Evolutionary conservation across 2,329 filamentous ascomycete genomes (phyloP).

Genomic region (Sarocladium brachiariae): DNA sequence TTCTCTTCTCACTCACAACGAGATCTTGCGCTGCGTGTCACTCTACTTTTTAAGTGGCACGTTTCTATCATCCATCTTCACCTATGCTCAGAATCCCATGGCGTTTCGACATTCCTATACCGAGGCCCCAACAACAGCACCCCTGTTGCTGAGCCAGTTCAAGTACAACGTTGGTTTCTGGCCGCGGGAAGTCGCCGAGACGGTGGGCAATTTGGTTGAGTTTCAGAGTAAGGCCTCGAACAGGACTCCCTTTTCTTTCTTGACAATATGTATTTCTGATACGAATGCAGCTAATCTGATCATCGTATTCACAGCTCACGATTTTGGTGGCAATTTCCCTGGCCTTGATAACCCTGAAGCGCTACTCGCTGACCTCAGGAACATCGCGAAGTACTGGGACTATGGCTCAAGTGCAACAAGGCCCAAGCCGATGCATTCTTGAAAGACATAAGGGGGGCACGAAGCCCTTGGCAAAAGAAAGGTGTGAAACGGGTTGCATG

Average conservation of each 20-base stretch:
- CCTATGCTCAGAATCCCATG: not conserved
- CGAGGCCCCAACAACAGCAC: too few relatives aligned
- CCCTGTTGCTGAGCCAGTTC: conserved; percentile 16
- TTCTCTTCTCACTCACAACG: conserved; percentile 15
- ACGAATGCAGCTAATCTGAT: not conserved
- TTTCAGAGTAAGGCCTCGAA: conserved; percentile 10
- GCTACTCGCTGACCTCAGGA: conserved; percentile 9
- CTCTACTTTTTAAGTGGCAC: not conserved
- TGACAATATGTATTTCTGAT: too few relatives aligned
- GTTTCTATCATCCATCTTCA: not conserved
- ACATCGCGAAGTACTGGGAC: conserved; percentile 11
- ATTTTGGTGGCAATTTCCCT: conserved; percentile 14
- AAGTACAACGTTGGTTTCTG: conserved; percentile 17
- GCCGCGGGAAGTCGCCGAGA: conserved; percentile 11
- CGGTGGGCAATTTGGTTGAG: conserved; percentile 16
- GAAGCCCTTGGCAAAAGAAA: too few relatives aligned
- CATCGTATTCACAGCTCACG: conserved; percentile 7
- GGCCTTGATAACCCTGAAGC: conserved; percentile 12
- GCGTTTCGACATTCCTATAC: too few relatives aligned
- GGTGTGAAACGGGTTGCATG: too few relatives aligned
- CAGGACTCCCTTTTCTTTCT: not conserved
- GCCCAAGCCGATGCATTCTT: too few relatives aligned
- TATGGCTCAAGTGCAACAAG: too few relatives aligned
- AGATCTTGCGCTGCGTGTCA: conserved; percentile 12
- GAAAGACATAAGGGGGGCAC: too few relatives aligned